Conservation (phyloP, 1,284 basidiomycete genomes). For the Boletus smithii region DNA sequence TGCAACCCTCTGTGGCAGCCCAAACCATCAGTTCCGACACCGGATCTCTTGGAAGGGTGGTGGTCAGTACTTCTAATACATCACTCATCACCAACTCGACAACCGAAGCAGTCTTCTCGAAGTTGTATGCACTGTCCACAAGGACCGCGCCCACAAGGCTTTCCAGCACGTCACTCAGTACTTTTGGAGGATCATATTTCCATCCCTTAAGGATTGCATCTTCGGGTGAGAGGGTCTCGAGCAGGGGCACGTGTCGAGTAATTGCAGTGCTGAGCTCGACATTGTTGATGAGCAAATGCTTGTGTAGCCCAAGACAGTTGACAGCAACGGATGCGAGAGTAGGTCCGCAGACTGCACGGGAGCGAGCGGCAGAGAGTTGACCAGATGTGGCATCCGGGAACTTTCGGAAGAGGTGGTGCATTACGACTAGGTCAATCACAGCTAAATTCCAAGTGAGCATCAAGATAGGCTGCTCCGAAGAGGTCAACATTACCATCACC, state of each 20-base stretch:
- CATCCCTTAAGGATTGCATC: constrained; percentile 69
- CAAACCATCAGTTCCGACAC: constrained; percentile 65
- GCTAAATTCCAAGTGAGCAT: constrained; percentile 41
- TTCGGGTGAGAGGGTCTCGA: constrained; percentile 50
- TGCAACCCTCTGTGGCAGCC: constrained; percentile 56
- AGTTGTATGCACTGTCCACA: constrained; percentile 73
- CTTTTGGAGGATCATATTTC: constrained; percentile 82
- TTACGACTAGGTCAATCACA: constrained; percentile 72
- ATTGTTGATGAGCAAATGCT: constrained; percentile 65
- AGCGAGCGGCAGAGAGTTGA: constrained; percentile 67
- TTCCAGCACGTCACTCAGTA: constrained; percentile 74
- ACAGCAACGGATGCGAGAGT: constrained; percentile 70
- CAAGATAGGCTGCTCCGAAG: not conserved
- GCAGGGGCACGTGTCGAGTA: constrained; percentile 52
- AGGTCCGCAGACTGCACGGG: constrained; percentile 70
- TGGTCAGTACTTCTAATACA: constrained; percentile 53
- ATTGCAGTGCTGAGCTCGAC: constrained; percentile 67
- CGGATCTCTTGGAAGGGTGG: constrained; percentile 61
- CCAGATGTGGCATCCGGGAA: constrained; percentile 71
- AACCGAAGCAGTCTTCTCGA: constrained; percentile 58
- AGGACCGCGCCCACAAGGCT: constrained; percentile 81
- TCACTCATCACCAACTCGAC: constrained; percentile 61
- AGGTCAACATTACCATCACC: constrained; percentile 64
- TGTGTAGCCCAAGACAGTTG: constrained; percentile 63
- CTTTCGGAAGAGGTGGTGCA: constrained; percentile 67